Evolutionary conservation across 148 eudicot genomes (phyloP).

Genomic region (Silene conica): DNA sequence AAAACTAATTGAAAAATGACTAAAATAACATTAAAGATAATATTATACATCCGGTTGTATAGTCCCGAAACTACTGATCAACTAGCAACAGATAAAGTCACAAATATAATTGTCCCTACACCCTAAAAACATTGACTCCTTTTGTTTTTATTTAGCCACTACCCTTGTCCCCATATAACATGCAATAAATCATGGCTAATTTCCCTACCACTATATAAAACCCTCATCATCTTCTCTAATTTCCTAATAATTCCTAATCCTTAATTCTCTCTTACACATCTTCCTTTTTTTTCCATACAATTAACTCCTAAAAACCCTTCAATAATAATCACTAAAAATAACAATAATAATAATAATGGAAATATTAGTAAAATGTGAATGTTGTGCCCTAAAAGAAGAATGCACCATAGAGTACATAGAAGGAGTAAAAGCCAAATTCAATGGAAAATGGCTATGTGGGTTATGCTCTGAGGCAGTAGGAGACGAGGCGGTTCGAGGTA

Average conservation of each 20-base stretch:
- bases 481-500: constrained; percentile 45
- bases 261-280: neutral
- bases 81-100: neutral
- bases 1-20: no score
- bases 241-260: neutral
- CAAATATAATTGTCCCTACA: constrained; percentile 15
- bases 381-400: constrained; percentile 74
- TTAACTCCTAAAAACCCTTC: neutral
- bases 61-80: no score
- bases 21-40: no score
- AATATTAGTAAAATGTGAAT: constrained; percentile 55
- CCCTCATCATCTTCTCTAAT: neutral
- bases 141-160: constrained; percentile 46
- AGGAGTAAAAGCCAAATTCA: constrained; percentile 55
- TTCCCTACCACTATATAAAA: constrained; percentile 36
- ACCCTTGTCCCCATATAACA: constrained; percentile 64
- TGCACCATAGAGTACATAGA: constrained; percentile 67
- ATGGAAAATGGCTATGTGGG: constrained; percentile 82
- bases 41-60: no score
- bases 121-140: constrained; percentile 29
- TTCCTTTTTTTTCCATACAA: neutral
- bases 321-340: neutral
- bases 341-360: constrained; percentile 37
- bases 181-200: constrained; percentile 64
- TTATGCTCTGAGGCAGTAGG: constrained; percentile 70